Conservation (phyloP, 371 early-diverging fungal genomes). For the Mucor circinelloides region DNA sequence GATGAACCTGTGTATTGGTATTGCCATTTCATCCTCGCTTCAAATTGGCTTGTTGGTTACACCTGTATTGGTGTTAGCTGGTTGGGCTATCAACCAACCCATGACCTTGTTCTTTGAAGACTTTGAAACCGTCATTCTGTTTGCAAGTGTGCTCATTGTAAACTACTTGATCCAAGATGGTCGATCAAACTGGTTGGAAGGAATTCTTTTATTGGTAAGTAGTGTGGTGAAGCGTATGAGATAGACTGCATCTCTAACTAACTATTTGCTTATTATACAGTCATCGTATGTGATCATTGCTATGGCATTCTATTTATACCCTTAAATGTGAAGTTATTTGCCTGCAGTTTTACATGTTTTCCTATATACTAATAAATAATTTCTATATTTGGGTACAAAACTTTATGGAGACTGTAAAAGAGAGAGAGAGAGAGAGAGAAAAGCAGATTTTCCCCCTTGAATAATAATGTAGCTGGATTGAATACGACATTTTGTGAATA, state of each 20-base stretch:
- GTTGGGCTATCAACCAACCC: constrained; percentile 81
- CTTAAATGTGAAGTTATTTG: constrained; percentile 6
- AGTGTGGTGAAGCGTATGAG: neutral
- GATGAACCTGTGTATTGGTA: constrained; percentile 87
- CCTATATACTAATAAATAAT: neutral
- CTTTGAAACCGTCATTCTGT: constrained; percentile 83
- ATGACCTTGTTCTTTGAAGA: constrained; percentile 83
- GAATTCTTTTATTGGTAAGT: constrained; percentile 66
- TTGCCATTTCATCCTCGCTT: constrained; percentile 88
- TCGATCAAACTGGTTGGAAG: constrained; percentile 84
- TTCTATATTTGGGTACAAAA: neutral
- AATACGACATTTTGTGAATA: neutral
- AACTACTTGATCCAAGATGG: constrained; percentile 82
- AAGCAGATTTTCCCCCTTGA: neutral
- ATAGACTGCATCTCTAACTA: neutral
- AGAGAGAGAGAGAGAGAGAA: too few relatives aligned
- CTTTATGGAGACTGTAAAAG: neutral
- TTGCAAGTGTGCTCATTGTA: constrained; percentile 84
- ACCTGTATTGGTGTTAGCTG: constrained; percentile 83
- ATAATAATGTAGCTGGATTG: neutral
- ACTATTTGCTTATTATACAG: neutral
- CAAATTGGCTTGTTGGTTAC: constrained; percentile 91
- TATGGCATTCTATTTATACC: constrained; percentile 22
- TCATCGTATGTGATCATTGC: constrained; percentile 18
- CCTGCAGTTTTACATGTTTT: neutral